These are phyloP conservation scores for Cryptosporidium viatorum DNA, from an alignment of 169 alveolate species.

Conservation along the genomic window DNA sequence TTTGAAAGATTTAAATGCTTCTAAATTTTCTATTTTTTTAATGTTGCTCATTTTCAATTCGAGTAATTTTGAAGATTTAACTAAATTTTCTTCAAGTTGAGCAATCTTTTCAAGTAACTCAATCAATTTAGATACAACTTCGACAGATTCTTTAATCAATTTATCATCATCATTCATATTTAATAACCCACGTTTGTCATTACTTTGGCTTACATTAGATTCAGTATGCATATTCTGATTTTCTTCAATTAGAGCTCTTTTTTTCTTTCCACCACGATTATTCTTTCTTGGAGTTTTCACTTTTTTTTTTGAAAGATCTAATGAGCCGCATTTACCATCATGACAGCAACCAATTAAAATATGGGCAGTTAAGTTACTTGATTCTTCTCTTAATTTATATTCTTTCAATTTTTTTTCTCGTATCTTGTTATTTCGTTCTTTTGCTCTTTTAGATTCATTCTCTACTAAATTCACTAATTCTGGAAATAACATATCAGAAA, in stretches of 20 bases:
- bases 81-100: too few species aligned
- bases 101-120: neutral
- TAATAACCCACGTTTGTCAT: neutral
- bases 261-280: neutral
- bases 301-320: neutral
- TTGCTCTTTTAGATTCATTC: neutral
- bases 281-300: neutral
- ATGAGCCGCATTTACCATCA: constrained; percentile 13
- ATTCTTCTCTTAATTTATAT: neutral
- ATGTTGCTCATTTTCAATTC: too few species aligned
- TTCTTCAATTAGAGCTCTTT: neutral
- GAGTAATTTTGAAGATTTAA: too few species aligned
- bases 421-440: neutral
- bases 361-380: neutral
- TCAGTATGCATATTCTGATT: neutral
- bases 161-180: neutral
- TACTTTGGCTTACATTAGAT: neutral
- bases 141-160: neutral
- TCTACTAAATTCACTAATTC: too few species aligned
- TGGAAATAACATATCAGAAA: too few species aligned
- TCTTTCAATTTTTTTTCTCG: neutral
- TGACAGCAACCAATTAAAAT: neutral
- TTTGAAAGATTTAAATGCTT: too few species aligned
- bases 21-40: too few species aligned
- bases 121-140: too few species aligned